phyloP scores from a whole-genome alignment of 2,329 filamentous ascomycete genomes.

The Chaetomium globosum region DNA sequence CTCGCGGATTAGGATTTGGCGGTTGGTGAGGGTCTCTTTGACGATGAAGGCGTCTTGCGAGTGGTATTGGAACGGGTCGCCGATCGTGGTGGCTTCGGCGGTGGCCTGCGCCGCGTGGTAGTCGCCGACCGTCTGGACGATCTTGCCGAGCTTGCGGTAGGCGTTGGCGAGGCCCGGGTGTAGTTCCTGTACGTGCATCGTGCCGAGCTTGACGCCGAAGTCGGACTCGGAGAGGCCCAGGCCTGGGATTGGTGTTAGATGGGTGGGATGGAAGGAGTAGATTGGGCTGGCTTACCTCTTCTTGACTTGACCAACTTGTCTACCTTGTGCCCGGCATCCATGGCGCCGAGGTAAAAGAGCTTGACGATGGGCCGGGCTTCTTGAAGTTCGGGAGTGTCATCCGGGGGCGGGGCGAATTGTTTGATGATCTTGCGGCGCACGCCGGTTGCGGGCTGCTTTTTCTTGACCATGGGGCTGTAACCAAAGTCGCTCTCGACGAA shows the following conservation, averaged over 20 bases:
- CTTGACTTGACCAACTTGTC: slow-evolving; percentile 91
- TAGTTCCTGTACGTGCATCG: slow-evolving; percentile 86
- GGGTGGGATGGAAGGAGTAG: slow-evolving; percentile 37
- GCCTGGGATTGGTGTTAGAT: slow-evolving; percentile 53
- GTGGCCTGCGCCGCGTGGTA: slow-evolving; percentile 96
- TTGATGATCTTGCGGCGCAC: slow-evolving; percentile 94
- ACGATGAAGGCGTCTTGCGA: slow-evolving; percentile 96
- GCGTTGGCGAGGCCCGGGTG: slow-evolving; percentile 86
- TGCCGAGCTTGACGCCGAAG: slow-evolving; percentile 84
- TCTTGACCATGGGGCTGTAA: slow-evolving; percentile 91
- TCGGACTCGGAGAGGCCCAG: slow-evolving; percentile 91
- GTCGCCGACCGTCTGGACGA: slow-evolving; percentile 90
- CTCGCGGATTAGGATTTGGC: slow-evolving; percentile 93
- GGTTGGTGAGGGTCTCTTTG: slow-evolving; percentile 96
- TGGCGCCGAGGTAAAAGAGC: slow-evolving; percentile 89
- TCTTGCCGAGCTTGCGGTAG: slow-evolving; percentile 91
- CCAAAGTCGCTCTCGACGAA: slow-evolving; percentile 99
- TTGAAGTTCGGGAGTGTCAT: slow-evolving; percentile 93
- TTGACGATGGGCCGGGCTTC: slow-evolving; percentile 90
- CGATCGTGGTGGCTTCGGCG: slow-evolving; percentile 90
- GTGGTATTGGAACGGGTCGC: slow-evolving; percentile 92
- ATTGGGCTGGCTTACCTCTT: slow-evolving; percentile 65
- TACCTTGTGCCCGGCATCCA: slow-evolving; percentile 97
- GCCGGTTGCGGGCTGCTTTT: slow-evolving; percentile 95
- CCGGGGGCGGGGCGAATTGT: slow-evolving; percentile 95